Evolutionary conservation across 495 filamentous ascomycete genomes (phyloP).

Genomic region (Podospora comata): DNA sequence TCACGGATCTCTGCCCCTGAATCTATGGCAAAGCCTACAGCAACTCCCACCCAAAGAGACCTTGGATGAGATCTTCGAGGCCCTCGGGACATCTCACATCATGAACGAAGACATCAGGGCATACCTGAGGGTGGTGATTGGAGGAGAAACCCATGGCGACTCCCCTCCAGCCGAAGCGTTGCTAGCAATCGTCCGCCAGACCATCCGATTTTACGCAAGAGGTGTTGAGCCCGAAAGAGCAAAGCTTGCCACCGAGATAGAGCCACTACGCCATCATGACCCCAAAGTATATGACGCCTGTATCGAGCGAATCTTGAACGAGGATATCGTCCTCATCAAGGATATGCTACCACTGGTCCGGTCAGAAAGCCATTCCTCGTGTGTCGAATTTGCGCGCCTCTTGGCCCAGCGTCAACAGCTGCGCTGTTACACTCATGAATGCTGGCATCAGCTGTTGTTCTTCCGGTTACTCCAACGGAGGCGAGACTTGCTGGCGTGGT

Average conservation of each 20-base stretch:
- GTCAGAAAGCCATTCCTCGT: constrained; percentile 12
- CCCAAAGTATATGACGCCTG: constrained; percentile 10
- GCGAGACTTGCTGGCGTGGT: constrained; percentile 15
- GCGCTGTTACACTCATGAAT: constrained; percentile 12
- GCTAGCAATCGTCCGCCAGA: constrained; percentile 12
- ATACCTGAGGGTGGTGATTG: constrained; percentile 19
- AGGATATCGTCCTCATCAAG: constrained; percentile 16
- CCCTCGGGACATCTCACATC: constrained; percentile 5
- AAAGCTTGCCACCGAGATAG: constrained; percentile 14
- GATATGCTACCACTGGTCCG: constrained; percentile 14
- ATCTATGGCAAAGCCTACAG: constrained; percentile 11
- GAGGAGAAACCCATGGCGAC: constrained; percentile 7
- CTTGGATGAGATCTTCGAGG: constrained; percentile 18
- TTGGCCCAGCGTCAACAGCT: constrained; percentile 12
- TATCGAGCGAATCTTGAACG: constrained; percentile 14
- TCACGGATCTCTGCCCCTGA: constrained; percentile 3
- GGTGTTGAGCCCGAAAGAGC: constrained; percentile 14
- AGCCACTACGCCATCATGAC: constrained; percentile 10
- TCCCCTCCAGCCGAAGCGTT: constrained; percentile 9
- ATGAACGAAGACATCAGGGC: not conserved
- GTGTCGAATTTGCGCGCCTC: constrained; percentile 17
- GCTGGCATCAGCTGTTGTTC: constrained; percentile 19
- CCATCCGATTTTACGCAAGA: constrained; percentile 13
- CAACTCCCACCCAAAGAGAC: constrained; percentile 16
- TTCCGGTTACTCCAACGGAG: constrained; percentile 11